Percentiles rank a stretch among this genome's conserved stretches.
These are phyloP conservation scores for Grosmannia clavigera DNA, from an alignment of 2,329 filamentous ascomycete genomes.

Conservation along the genomic window DNA sequence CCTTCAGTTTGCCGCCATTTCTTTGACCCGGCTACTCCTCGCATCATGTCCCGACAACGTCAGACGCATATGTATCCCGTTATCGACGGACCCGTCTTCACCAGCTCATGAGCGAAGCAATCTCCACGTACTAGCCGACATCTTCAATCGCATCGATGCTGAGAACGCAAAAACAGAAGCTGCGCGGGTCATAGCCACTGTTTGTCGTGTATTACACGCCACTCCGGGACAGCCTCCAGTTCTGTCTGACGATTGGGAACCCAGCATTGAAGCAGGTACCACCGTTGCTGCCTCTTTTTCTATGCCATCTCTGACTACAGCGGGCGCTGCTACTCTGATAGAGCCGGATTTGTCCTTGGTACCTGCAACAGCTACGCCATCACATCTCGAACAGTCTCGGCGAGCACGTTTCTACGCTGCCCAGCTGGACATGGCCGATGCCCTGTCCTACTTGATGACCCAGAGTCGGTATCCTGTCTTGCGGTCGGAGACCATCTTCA, in stretches of 20 bases:
- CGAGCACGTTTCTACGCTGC: conserved; percentile 30
- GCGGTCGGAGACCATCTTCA: conserved; percentile 49
- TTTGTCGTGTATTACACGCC: conserved; percentile 44
- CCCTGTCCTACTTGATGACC: conserved; percentile 39
- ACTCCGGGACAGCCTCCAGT: conserved; percentile 9
- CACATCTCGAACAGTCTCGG: conserved; percentile 3
- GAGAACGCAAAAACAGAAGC: conserved; percentile 49
- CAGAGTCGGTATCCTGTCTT: conserved; percentile 48
- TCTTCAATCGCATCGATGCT: conserved; percentile 31
- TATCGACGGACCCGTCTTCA: conserved; percentile 24
- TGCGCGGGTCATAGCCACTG: conserved; percentile 36
- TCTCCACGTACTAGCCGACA: conserved; percentile 25
- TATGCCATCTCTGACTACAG: too few relatives aligned
- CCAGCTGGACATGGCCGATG: conserved; percentile 27
- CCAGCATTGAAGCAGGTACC: conserved; percentile 4
- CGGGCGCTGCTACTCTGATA: too few relatives aligned
- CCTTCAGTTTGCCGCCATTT: conserved; percentile 48
- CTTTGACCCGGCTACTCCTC: conserved; percentile 44
- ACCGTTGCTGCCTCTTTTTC: too few relatives aligned
- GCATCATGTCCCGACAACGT: conserved; percentile 41
- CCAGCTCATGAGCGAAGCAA: conserved; percentile 21
- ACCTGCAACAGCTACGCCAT: background rate
- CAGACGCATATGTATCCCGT: conserved; percentile 30
- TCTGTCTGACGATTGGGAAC: conserved; percentile 22
- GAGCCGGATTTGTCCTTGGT: background rate